Conservation (phyloP, 2,329 filamentous ascomycete species). For the Venturia oleaginea region DNA sequence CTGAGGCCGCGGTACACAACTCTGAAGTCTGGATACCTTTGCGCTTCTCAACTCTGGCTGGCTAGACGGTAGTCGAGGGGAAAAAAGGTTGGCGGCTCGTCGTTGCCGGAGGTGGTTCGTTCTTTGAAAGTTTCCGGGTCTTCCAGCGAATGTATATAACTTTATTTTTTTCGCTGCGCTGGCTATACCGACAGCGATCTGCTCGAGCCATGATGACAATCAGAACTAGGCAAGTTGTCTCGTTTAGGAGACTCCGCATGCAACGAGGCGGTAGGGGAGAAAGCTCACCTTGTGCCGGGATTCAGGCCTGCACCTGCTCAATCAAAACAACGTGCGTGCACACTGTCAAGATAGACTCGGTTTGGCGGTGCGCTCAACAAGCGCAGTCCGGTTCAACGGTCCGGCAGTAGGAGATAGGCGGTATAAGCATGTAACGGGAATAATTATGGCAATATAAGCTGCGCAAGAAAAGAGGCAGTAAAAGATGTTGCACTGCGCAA, state of each 20-base stretch:
- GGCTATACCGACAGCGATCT: conserved; percentile 1
- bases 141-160: neutral
- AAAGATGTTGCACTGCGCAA: neutral
- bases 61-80: neutral
- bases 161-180: neutral
- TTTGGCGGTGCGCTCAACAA: neutral
- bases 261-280: neutral
- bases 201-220: conserved; percentile 6
- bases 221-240: conserved; percentile 4
- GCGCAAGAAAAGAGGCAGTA: neutral
- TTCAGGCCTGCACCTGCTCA: neutral
- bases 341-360: neutral
- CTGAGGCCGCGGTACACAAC: neutral
- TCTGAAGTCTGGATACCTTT: neutral
- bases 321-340: neutral
- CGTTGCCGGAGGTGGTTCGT: neutral
- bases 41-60: neutral
- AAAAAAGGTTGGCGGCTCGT: neutral
- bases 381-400: neutral
- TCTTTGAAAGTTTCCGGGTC: neutral
- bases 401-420: neutral
- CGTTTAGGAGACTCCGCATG: neutral
- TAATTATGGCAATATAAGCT: neutral
- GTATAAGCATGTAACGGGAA: neutral
- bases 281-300: conserved; percentile 5